phyloP scores from a whole-genome alignment of 495 filamentous ascomycete species.

The Penicillium macrosclerotiorum region DNA sequence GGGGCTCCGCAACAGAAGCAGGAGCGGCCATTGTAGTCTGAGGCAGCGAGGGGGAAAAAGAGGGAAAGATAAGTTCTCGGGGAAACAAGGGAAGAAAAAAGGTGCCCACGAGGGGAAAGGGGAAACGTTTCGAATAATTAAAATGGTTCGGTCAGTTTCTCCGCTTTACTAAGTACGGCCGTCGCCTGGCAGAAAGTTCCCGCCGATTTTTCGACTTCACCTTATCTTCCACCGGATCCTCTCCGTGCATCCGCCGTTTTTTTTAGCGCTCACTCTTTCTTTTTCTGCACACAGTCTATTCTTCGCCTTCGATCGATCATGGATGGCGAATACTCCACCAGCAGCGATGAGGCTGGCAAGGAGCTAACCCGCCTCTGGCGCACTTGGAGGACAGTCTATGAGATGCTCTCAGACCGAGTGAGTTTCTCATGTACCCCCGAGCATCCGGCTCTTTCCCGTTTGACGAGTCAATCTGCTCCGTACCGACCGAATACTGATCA shows the following conservation, averaged over 20 bases:
- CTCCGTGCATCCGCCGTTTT: background rate
- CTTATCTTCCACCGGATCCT: conserved; percentile 17
- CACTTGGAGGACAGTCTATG: conserved; percentile 81
- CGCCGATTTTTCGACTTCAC: conserved; percentile 32
- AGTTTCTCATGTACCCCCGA: conserved; percentile 16
- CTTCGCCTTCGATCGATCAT: conserved; percentile 27
- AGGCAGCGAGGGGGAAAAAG: conserved; percentile 11
- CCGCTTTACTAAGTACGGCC: conserved; percentile 24
- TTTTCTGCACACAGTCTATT: background rate
- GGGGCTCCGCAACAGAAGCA: conserved; percentile 44
- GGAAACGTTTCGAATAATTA: conserved; percentile 23
- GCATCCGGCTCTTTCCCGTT: background rate
- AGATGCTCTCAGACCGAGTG: conserved; percentile 84
- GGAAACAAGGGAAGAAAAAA: conserved; percentile 12
- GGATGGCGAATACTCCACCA: conserved; percentile 51
- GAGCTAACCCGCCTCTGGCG: conserved; percentile 77
- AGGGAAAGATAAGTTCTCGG: conserved; percentile 1
- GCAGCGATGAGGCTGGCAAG: conserved; percentile 58
- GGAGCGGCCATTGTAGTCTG: conserved; percentile 36
- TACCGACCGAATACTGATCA: conserved; percentile 19
- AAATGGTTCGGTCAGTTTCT: conserved; percentile 33
- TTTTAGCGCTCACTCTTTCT: conserved; percentile 5
- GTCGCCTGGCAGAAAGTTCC: conserved; percentile 33
- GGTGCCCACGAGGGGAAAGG: conserved; percentile 24
- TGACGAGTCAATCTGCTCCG: no score